Percentiles rank a stretch among this genome's conserved stretches.
Evolutionary conservation across 2,329 filamentous ascomycete species (phyloP).

Genomic region (Lachnellula occidentalis): DNA sequence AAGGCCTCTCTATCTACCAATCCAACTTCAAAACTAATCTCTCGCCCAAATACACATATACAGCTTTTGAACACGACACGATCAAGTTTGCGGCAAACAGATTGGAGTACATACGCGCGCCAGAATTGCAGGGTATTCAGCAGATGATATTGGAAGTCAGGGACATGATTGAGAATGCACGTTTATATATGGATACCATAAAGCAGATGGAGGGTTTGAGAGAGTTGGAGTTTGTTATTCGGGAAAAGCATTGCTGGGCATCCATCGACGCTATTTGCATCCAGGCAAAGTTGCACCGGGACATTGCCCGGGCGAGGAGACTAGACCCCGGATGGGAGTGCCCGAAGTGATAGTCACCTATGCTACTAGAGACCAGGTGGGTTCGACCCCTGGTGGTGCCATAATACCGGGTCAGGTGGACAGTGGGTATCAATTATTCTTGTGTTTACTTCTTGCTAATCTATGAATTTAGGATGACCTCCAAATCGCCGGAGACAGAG

Average conservation of each 20-base stretch:
- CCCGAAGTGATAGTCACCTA: slow-evolving; percentile 20
- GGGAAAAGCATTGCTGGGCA: background rate
- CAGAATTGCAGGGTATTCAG: slow-evolving; percentile 13
- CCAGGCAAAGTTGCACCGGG: slow-evolving; percentile 5
- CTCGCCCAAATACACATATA: slow-evolving; percentile 17
- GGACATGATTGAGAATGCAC: slow-evolving; percentile 24
- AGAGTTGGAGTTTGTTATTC: slow-evolving; percentile 15
- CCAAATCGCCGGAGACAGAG: too few relatives aligned
- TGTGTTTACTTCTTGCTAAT: too few relatives aligned
- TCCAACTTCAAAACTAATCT: slow-evolving; percentile 13
- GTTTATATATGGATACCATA: slow-evolving; percentile 24
- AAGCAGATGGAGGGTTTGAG: slow-evolving; percentile 20
- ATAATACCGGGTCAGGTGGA: slow-evolving; percentile 17
- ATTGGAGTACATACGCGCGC: slow-evolving; percentile 14
- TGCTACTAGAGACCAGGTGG: slow-evolving; percentile 12
- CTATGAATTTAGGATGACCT: too few relatives aligned
- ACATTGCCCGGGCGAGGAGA: slow-evolving; percentile 17
- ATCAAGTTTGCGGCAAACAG: slow-evolving; percentile 17
- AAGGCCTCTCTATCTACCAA: slow-evolving; percentile 19
- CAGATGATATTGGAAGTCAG: slow-evolving; percentile 18
- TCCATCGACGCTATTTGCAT: too few relatives aligned
- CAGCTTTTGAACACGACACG: slow-evolving; percentile 18
- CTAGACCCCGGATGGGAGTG: slow-evolving; percentile 22
- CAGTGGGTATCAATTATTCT: slow-evolving; percentile 9
- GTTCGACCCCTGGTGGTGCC: slow-evolving; percentile 16